Conservation (phyloP, 768 basidiomycete species). For the Russula brevipes region DNA sequence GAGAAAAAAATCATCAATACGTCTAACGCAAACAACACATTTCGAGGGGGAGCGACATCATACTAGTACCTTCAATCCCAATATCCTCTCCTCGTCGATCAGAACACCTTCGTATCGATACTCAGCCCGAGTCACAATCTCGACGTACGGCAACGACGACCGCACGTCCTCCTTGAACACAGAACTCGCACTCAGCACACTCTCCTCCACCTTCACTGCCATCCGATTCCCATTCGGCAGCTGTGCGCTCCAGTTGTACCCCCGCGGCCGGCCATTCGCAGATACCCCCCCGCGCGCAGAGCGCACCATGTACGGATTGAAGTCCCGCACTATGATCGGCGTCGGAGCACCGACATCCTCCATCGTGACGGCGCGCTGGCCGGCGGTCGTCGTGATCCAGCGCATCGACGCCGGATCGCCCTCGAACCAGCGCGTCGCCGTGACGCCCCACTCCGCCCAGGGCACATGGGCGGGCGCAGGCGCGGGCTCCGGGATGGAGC, state of each 20-base stretch:
- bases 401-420: constrained; percentile 26
- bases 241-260: constrained; percentile 1
- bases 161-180: constrained; percentile 26
- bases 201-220: constrained; percentile 8
- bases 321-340: constrained; percentile 27
- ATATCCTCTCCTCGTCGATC: constrained; percentile 31
- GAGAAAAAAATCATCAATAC: neutral
- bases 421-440: no score
- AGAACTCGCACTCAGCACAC: neutral
- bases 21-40: no score
- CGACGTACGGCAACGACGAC: constrained; percentile 28
- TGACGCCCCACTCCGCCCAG: no score
- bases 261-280: neutral
- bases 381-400: constrained; percentile 34
- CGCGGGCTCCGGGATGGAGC: no score
- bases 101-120: constrained; percentile 28
- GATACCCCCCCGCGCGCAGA: constrained; percentile 8
- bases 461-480: no score
- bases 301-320: constrained; percentile 24
- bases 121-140: constrained; percentile 17
- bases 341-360: constrained; percentile 3
- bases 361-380: constrained; percentile 29
- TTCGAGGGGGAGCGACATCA: no score
- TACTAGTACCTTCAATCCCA: constrained; percentile 31
- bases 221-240: constrained; percentile 10